Evolutionary conservation across 805 yeast species (phyloP), one percentile per base, ranked within the genome.

Genomic region (Tetrapisispora phaffii): DNA sequence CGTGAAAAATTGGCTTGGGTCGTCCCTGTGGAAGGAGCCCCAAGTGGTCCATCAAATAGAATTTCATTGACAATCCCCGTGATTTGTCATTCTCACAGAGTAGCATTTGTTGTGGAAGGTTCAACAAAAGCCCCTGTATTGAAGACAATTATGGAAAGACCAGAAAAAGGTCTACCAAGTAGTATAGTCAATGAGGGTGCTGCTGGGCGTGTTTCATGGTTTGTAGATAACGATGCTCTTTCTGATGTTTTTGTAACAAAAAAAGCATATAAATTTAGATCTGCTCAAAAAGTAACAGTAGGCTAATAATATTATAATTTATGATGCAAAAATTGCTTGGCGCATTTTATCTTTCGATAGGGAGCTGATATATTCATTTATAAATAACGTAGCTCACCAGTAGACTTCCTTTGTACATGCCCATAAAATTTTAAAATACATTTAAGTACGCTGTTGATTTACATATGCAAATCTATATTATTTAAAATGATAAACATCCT

Each of bases 201-300:
- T n/a, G 96, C 95, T 1, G 97, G 97, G 15, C 82, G 84, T 66
- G 96, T 90, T 5, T 78, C 89, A 7, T 90, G 98, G 98, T 90
- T 90, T 70, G 97, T 90, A 31, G 98, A 90, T 63, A 85, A 87
- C 56, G 96, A 82, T 53, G 96, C 96, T 2, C 76, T 86, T 56
- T 76, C 79, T 39, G 96, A 87, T 58, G 85, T 85, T 41, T 77
- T 77, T 41, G 64, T 61, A 4, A 61, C 62, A 4, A 61, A 61
- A 48, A 61, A 59, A 43, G 56, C 53, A 23, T 61, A 61, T 47
- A 59, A 56, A 43, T 59, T 49, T 45, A 51, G 47, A 35, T 44
- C 47, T n/a, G 29, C 35, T 23, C 39, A 37, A 19, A 22, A 32
- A 21, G 13, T 28, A 24, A 38, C 41, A 38, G 28, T 38, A 26